Evolutionary conservation across 2,329 filamentous ascomycete genomes (phyloP).

Genomic region (Aspergillus tamarii): DNA sequence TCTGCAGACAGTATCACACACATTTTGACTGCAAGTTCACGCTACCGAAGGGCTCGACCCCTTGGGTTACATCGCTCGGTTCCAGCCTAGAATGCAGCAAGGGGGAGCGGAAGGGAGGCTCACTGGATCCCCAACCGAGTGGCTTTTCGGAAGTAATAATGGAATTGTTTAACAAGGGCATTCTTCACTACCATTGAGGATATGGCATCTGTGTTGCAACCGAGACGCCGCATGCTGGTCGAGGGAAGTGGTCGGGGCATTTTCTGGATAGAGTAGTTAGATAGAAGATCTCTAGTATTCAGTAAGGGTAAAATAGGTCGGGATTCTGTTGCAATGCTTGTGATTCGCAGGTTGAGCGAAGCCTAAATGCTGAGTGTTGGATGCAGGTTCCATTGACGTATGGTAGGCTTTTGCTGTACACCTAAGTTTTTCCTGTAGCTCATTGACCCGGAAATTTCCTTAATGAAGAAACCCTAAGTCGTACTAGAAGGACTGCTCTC

Average conservation of each 20-base stretch:
- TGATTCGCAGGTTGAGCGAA: neutral
- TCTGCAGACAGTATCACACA: neutral
- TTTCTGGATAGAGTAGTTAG: neutral
- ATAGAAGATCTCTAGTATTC: too few relatives aligned
- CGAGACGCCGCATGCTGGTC: neutral
- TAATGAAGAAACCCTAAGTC: neutral
- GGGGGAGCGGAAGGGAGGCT: neutral
- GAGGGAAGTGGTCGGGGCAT: neutral
- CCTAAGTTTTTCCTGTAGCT: neutral
- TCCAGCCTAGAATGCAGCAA: neutral
- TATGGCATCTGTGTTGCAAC: neutral
- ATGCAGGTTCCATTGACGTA: neutral
- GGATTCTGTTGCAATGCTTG: neutral
- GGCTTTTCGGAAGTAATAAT: neutral
- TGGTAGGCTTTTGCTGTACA: neutral
- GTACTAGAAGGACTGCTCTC: neutral
- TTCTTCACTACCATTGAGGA: neutral
- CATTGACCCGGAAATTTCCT: too few relatives aligned
- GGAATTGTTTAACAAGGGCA: neutral
- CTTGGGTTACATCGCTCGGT: neutral
- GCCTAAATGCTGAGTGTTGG: too few relatives aligned
- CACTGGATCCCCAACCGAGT: neutral
- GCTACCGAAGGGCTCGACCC: neutral
- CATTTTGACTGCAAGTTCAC: neutral
- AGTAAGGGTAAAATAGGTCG: too few relatives aligned